phyloP scores from a whole-genome alignment of 78 protist species.

The Isochrysis galbana region DNA sequence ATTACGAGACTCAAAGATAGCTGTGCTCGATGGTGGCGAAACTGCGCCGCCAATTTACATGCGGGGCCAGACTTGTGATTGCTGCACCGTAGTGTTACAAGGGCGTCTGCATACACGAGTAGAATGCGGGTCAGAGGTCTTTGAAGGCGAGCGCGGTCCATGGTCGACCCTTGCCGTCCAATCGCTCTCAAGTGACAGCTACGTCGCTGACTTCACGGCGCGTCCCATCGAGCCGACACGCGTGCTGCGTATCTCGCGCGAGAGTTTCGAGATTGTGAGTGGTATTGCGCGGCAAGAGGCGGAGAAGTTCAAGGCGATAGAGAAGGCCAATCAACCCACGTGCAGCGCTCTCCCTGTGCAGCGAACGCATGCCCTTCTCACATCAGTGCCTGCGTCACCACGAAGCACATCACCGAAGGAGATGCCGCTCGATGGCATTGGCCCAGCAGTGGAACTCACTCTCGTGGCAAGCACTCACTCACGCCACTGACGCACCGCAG shows the following conservation, averaged over 20 bases:
- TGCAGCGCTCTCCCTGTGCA: too few species aligned
- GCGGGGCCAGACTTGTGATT: slow-evolving; percentile 18
- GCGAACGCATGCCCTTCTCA: too few species aligned
- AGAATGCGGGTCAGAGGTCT: slow-evolving; percentile 63
- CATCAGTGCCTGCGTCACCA: too few species aligned
- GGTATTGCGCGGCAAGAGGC: neutral
- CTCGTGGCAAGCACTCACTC: too few species aligned
- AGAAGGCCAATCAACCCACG: too few species aligned
- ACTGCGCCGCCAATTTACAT: slow-evolving; percentile 14
- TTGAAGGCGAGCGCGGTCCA: slow-evolving; percentile 68
- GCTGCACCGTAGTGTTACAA: slow-evolving; percentile 54
- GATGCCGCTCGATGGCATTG: too few species aligned
- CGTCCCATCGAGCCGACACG: neutral
- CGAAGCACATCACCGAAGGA: too few species aligned
- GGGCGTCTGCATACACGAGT: slow-evolving; percentile 58
- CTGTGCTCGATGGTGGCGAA: neutral
- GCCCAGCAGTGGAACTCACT: too few species aligned
- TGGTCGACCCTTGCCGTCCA: neutral
- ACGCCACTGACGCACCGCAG: too few species aligned
- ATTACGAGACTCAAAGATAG: neutral
- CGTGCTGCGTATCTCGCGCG: neutral
- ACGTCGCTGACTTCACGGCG: neutral
- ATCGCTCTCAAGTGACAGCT: neutral
- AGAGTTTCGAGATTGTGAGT: neutral
- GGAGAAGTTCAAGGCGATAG: too few species aligned